Percentiles rank a stretch among this genome's conserved stretches.
phyloP scores from a whole-genome alignment of 768 basidiomycete species.

The Rhizopogon rudus region DNA sequence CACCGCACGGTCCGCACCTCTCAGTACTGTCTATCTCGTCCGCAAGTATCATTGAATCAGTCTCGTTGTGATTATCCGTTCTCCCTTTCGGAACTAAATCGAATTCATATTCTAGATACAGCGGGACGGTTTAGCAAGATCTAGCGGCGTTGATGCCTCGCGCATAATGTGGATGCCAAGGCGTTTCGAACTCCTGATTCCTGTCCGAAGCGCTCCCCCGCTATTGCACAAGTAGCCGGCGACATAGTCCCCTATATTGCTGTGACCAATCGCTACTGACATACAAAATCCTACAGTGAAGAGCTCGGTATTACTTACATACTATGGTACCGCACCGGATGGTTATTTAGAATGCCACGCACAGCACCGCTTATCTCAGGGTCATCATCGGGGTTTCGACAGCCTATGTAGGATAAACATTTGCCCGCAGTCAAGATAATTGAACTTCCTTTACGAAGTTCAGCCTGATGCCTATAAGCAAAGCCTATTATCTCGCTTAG shows the following conservation, averaged over 20 bases:
- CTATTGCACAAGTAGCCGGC: not conserved
- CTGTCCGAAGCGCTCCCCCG: not conserved
- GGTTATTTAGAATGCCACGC: not conserved
- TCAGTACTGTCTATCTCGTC: too few species aligned
- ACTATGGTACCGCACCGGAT: constrained; percentile 8
- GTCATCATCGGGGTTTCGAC: constrained; percentile 1
- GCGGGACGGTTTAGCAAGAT: not conserved
- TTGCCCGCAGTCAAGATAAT: constrained; percentile 1
- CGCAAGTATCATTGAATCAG: not conserved
- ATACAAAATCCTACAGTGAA: not conserved
- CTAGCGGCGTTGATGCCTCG: not conserved
- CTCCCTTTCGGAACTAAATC: not conserved
- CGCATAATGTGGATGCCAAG: not conserved
- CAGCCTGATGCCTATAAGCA: constrained; percentile 1
- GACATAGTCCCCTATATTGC: not conserved
- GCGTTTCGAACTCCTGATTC: not conserved
- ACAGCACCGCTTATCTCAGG: not conserved
- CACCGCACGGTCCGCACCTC: not conserved
- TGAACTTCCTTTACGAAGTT: constrained; percentile 5
- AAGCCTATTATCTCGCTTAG: constrained; percentile 19
- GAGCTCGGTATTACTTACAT: constrained; percentile 5
- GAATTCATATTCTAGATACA: not conserved
- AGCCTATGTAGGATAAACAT: constrained; percentile 5
- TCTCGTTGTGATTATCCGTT: not conserved
- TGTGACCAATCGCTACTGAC: not conserved